Conservation (phyloP, 108 stramenopile genomes). For the Stephanodiscus triporus region DNA sequence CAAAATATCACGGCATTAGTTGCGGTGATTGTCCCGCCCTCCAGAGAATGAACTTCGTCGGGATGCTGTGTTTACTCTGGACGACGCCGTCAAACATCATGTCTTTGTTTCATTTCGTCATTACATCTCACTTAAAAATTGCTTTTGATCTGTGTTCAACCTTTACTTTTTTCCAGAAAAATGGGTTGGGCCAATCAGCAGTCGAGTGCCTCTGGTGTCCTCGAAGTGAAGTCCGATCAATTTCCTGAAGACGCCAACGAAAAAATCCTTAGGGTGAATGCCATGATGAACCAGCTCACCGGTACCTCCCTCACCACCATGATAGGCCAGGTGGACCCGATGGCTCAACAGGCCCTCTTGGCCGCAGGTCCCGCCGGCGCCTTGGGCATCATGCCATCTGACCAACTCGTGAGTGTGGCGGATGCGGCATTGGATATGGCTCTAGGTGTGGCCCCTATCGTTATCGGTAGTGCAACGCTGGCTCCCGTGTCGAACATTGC, state of each 20-base stretch:
- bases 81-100: background rate
- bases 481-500: constrained; percentile 6
- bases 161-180: constrained; percentile 45
- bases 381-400: constrained; percentile 38
- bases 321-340: constrained; percentile 36
- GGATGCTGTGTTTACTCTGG: background rate
- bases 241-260: constrained; percentile 77
- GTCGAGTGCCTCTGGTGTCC: constrained; percentile 49
- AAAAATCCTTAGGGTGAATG: constrained; percentile 66
- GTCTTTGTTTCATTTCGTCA: background rate
- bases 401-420: constrained; percentile 43
- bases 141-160: constrained; percentile 3
- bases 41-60: background rate
- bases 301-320: constrained; percentile 49
- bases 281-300: constrained; percentile 54
- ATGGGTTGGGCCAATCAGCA: constrained; percentile 91
- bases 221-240: constrained; percentile 61
- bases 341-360: constrained; percentile 39
- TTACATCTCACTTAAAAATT: background rate
- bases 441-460: constrained; percentile 25
- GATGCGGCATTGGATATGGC: constrained; percentile 54
- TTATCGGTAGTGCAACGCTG: constrained; percentile 32
- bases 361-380: constrained; percentile 50
- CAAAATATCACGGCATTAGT: background rate
- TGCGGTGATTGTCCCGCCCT: background rate